These are phyloP conservation scores for Neodidymelliopsis sp. DNA, from an alignment of 2,329 filamentous ascomycete genomes.

Conservation along the genomic window DNA sequence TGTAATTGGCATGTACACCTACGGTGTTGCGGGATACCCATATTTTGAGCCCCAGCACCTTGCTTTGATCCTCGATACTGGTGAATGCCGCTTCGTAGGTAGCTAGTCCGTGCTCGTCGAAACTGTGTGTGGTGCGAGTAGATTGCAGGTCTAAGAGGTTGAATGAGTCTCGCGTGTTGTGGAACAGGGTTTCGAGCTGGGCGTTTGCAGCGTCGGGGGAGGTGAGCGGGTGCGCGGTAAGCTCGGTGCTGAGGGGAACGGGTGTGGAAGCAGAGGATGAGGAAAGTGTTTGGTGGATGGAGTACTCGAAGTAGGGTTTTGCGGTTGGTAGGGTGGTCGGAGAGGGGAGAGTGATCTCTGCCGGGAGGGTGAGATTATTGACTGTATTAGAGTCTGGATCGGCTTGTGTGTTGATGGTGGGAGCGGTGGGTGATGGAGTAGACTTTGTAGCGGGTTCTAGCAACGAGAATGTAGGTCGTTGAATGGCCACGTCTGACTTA, in stretches of 20 bases:
- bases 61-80: slow-evolving; percentile 18
- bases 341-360: not conserved
- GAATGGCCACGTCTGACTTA: no score
- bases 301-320: slow-evolving; percentile 38
- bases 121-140: slow-evolving; percentile 8
- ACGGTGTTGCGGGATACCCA: slow-evolving; percentile 30
- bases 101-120: slow-evolving; percentile 22
- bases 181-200: slow-evolving; percentile 22
- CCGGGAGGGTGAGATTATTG: not conserved
- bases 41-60: slow-evolving; percentile 21
- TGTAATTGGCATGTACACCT: slow-evolving; percentile 16
- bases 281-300: slow-evolving; percentile 24
- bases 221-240: slow-evolving; percentile 17
- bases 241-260: slow-evolving; percentile 10
- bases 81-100: slow-evolving; percentile 13
- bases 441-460: no score
- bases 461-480: no score
- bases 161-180: slow-evolving; percentile 9
- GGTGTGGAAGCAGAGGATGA: not conserved
- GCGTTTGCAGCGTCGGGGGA: slow-evolving; percentile 27
- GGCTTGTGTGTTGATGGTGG: not conserved
- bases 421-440: no score
- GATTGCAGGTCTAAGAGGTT: slow-evolving; percentile 9
- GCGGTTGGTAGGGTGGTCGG: not conserved
- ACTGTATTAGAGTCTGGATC: no score